A percentile compares a stretch with the other conserved stretches of the same genome.
These are phyloP conservation scores for Angomonas deanei DNA, from an alignment of 208 protist species.

Conservation along the genomic window DNA sequence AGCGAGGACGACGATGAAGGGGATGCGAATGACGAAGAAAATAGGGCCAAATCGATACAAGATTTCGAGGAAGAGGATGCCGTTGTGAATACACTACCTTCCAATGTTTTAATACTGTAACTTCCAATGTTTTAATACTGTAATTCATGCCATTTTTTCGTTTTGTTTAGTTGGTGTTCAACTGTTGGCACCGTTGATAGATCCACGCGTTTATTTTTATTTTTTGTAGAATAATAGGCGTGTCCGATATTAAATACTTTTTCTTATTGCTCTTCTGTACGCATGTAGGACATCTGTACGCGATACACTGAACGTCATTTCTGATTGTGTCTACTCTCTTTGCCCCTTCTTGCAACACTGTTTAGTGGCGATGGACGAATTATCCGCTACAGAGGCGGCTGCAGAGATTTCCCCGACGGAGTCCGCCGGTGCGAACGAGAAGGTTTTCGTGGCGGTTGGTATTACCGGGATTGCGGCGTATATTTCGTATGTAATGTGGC, in stretches of 20 bases:
- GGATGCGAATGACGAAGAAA: background rate
- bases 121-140: background rate
- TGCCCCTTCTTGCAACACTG: no score
- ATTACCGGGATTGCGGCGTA: conserved; percentile 34
- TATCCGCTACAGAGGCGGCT: background rate
- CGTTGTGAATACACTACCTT: background rate
- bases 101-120: conserved; percentile 4
- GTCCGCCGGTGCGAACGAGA: background rate
- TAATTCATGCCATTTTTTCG: background rate
- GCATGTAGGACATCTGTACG: no score
- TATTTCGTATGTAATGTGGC: conserved; percentile 32
- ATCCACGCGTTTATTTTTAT: background rate
- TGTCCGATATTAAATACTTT: no score
- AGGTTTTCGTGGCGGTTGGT: conserved; percentile 19
- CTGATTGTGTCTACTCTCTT: background rate
- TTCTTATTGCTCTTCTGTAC: no score
- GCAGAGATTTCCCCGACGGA: background rate
- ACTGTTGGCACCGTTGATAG: background rate
- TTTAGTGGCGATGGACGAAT: no score
- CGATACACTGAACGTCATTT: no score
- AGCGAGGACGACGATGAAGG: background rate
- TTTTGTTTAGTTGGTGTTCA: background rate
- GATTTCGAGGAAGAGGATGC: background rate
- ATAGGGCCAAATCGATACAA: background rate
- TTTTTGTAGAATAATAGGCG: background rate